A percentile compares a stretch with the other conserved stretches of the same genome.
These are phyloP conservation scores for Tolypocladium ovalisporum DNA, from an alignment of 2,329 filamentous ascomycete species.

Conservation along the genomic window DNA sequence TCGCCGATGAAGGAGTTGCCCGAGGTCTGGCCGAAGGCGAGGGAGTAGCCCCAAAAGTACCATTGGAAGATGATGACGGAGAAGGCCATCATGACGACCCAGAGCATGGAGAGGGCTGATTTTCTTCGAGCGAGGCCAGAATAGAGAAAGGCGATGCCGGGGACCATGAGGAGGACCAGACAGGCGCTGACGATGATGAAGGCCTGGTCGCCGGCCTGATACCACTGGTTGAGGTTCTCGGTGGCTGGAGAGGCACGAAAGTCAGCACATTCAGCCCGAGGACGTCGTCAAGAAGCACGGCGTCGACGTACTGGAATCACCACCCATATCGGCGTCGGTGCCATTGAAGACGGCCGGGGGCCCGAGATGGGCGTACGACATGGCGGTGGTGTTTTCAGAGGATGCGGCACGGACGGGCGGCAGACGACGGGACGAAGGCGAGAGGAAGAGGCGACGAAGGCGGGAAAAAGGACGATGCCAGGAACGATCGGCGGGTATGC, in stretches of 20 bases:
- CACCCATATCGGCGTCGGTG: constrained; percentile 54
- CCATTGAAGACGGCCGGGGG: constrained; percentile 51
- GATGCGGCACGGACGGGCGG: constrained; percentile 3
- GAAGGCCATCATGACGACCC: constrained; percentile 90
- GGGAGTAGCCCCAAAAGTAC: constrained; percentile 98
- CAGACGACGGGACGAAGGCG: constrained; percentile 1
- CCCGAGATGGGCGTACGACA: constrained; percentile 51
- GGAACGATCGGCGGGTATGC: not conserved
- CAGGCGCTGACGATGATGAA: constrained; percentile 84
- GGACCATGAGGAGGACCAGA: constrained; percentile 95
- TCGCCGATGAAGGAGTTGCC: constrained; percentile 90
- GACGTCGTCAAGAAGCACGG: not conserved
- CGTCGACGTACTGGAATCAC: constrained; percentile 59
- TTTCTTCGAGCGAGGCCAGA: constrained; percentile 95
- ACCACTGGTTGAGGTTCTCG: constrained; percentile 95
- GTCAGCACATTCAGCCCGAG: not conserved
- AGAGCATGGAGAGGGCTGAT: constrained; percentile 92
- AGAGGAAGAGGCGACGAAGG: not conserved
- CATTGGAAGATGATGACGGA: constrained; percentile 93
- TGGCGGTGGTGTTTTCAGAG: constrained; percentile 14
- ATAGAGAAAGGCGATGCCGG: constrained; percentile 94
- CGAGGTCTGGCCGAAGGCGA: constrained; percentile 75
- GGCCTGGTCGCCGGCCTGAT: constrained; percentile 79
- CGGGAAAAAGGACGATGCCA: not conserved
- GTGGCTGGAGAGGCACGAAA: constrained; percentile 38